phyloP scores from a whole-genome alignment of 371 early-diverging fungal genomes.

The Rhizopus stolonifer region DNA sequence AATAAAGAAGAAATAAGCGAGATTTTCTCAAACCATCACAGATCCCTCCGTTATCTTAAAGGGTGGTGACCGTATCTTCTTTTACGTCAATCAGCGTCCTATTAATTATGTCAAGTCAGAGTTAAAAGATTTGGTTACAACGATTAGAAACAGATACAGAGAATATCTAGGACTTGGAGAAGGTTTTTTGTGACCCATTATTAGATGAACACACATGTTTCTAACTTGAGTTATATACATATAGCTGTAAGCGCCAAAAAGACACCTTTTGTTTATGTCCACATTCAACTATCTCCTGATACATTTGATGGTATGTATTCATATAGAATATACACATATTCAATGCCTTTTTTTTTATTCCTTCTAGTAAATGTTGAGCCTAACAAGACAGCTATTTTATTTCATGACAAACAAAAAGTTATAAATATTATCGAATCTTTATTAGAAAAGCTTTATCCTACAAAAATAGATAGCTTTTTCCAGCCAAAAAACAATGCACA shows the following conservation, averaged over 20 bases:
- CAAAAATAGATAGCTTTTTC: background rate
- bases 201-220: background rate
- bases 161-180: slow-evolving; percentile 14
- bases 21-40: slow-evolving; percentile 1
- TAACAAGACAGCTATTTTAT: slow-evolving; percentile 32
- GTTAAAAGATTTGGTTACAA: slow-evolving; percentile 30
- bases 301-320: slow-evolving; percentile 41
- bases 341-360: background rate
- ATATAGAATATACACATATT: too few species aligned
- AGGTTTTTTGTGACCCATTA: background rate
- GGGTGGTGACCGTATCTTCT: slow-evolving; percentile 32
- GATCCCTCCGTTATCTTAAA: slow-evolving; percentile 33
- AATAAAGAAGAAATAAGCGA: background rate
- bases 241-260: slow-evolving; percentile 18
- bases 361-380: slow-evolving; percentile 48
- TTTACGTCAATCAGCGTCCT: slow-evolving; percentile 43
- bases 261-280: slow-evolving; percentile 38
- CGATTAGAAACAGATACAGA: slow-evolving; percentile 24
- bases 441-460: slow-evolving; percentile 17
- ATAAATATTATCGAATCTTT: slow-evolving; percentile 20
- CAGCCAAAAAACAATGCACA: background rate
- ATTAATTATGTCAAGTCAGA: slow-evolving; percentile 39
- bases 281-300: slow-evolving; percentile 29
- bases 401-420: slow-evolving; percentile 33
- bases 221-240: background rate